These are phyloP conservation scores for Ilyonectria robusta DNA, from an alignment of 2,329 filamentous ascomycete genomes.

Conservation along the genomic window DNA sequence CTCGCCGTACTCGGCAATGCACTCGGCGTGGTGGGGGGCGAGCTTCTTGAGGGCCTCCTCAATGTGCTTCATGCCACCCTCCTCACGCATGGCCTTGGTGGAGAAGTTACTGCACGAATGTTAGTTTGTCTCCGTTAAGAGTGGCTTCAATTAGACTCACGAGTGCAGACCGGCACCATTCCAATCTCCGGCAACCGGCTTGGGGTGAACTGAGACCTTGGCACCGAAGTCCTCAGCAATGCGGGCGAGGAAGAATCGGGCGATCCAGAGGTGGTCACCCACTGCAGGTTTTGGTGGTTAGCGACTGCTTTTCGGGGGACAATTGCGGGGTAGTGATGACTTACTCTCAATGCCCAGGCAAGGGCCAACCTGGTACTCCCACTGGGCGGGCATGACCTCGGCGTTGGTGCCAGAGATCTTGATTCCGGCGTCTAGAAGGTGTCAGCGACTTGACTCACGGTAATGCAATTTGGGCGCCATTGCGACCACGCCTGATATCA, in stretches of 20 bases:
- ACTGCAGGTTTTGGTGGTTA: slow-evolving; percentile 63
- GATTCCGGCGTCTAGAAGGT: slow-evolving; percentile 75
- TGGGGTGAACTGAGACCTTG: slow-evolving; percentile 95
- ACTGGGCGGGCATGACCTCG: slow-evolving; percentile 98
- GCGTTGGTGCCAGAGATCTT: slow-evolving; percentile 99
- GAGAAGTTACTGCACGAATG: slow-evolving; percentile 83
- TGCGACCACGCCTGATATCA: too few relatives aligned
- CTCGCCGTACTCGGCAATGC: slow-evolving; percentile 95
- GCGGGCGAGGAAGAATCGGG: slow-evolving; percentile 85
- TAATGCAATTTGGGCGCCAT: too few relatives aligned
- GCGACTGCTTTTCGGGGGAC: slow-evolving; percentile 15
- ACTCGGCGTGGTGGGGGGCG: slow-evolving; percentile 82
- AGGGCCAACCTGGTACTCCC: slow-evolving; percentile 98
- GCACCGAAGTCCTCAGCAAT: slow-evolving; percentile 97
- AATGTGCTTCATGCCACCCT: slow-evolving; percentile 96
- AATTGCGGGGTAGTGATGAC: slow-evolving; percentile 49
- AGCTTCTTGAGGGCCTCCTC: slow-evolving; percentile 89
- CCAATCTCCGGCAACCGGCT: slow-evolving; percentile 94
- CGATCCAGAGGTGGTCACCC: slow-evolving; percentile 96
- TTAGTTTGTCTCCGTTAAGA: background rate
- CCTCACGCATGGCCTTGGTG: slow-evolving; percentile 87
- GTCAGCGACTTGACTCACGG: slow-evolving; percentile 21
- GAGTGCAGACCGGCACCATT: slow-evolving; percentile 91
- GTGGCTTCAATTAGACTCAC: background rate
- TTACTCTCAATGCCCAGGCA: slow-evolving; percentile 87